Evolutionary conservation across 495 filamentous ascomycete species (phyloP), one percentile per base, ranked within the genome.

Genomic region (Glonium stellatum): DNA sequence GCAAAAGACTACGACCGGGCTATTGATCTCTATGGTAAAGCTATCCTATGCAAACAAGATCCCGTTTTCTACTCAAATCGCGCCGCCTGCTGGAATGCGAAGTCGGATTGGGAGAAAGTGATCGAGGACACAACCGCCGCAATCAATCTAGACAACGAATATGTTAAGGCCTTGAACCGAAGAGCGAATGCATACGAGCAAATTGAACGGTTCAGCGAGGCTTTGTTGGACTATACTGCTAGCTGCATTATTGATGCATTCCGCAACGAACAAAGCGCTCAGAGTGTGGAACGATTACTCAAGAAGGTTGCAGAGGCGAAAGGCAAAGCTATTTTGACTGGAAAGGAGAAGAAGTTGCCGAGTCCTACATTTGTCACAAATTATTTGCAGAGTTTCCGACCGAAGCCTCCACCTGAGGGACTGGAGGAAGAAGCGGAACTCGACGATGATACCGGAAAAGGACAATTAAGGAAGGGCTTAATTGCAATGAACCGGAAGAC

Each of bases 191-290:
- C 93, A 41, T 97, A 97, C 71, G 93, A 99, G 75, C 88, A 97
- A 67, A 79, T 93, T 5, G 85, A 83, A 54, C 87, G 86, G 70
- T 96, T 85, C 79, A 95, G 90, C 78, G 90, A 96, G 67, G 95
- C 93, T 49, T 84, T 99, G 21, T 81, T 99, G 34, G 93, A 99
- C 73, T 97, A 91, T 74, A 99, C 93, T 18, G 95, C 95, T 42
- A 96, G 90, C 79, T 99, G 93, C 77, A 99, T 99, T 67, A 96
- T 99, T 72, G 95, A 97, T 75, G 84, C 84, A 50, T 99, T 99
- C 80, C 83, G 84, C 71, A 97, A 93, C 73, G 87, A 96, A 65
- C 75, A 79, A 54, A 93, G 87, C 68, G 91, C 92, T 15, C 82
- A 92, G 70, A 84, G 89, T 21, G 90, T 99, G 6, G 93, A 99